Evolutionary conservation across 108 stramenopile genomes (phyloP), one percentile per base, ranked within the genome.

Genomic region (Nitzschia inconspicua): DNA sequence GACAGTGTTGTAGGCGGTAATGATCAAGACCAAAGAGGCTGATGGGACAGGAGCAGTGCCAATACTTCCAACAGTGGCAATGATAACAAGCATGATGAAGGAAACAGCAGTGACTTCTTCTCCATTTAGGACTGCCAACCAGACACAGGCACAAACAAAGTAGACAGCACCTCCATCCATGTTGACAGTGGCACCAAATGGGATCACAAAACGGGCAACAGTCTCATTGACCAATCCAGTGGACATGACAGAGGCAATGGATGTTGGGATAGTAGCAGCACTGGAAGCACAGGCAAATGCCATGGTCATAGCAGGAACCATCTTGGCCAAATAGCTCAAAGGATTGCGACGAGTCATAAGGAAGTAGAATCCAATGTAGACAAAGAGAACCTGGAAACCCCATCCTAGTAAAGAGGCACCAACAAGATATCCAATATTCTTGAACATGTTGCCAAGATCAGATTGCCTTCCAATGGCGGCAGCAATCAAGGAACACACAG

Each of bases 11-110:
- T 62, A 62, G 23, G 60, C 47, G 5, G 60, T 50, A 40, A 62
- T 63, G 35, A 71, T 49, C 3, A 71, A 50, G 2, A 71, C 70
- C 7, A 71, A 44, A 11, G 35, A 46, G 2, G 70, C 62, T n/a
- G 70, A 57, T 34, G 70, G 70, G 4, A 71, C 70, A 1, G 70
- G 70, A 16, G 70, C 71, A 14, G 71, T 60, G 20, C 71, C 71
- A 10, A 60, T 60, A 23, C 50, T 53, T 16, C 72, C 72, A n/a
- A 73, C 11, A 14, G 57, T 59, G 31, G 64, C 57, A 34, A 47
- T 44, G 43, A 66, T n/a, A 47, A 44, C 24, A 36, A 65, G 48
- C 23, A 65, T 28, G 39, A 65, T 14, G 35, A 65, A 73, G 48
- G 60, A 37, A 22, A 29, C 50, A n/a, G 30, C 36, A 22, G 49